Evolutionary conservation across 192 early-diverging fungal species (phyloP), one percentile per base, ranked within the genome.

Genomic region (Spinellus fusiger): DNA sequence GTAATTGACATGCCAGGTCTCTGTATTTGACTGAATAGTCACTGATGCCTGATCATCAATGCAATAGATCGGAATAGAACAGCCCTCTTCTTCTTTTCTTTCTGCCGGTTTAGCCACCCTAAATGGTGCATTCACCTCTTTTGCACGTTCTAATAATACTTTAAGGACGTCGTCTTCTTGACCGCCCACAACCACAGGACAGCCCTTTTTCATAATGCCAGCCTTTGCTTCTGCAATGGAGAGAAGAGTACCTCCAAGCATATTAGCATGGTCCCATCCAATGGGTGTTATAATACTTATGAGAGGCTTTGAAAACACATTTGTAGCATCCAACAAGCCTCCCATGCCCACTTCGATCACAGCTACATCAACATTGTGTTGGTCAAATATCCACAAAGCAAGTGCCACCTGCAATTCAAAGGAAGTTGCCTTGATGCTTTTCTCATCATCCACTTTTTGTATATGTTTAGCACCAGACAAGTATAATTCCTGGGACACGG

Each of bases 311-410:
- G 65, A 56, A 67, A 89, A 82, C 1, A 93, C 86, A 64, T 92
- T 94, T 0, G 93, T 94, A 0, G 93, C 93, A 53, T 94, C 93
- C 29, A 86, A 63, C 35, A 68, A 34, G 13, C 90, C 92, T 26
- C 90, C 91, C 65, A 93, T 51, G 0, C 92, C 91, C n/a, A 91
- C 90, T 64, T 94, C 93, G 13, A 94, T 66, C 4, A 94, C 82
- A 2, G 86, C 87, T 18, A 89, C 65, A 44, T 93, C 89, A 4
- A 92, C 80, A 15, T 68, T 48, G 44, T 70, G 49, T 54, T 80
- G 62, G 6, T 70, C 68, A 65, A 88, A 86, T 74, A 78, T 80
- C 56, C 72, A 80, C 28, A 90, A 66, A 0, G 86, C 80, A 7
- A 76, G 61, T 0, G 77, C 84, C 0, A 87, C 84, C 33, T 85